Conservation (phyloP, 2,329 filamentous ascomycete genomes). For the Graphilbum fragrans region DNA sequence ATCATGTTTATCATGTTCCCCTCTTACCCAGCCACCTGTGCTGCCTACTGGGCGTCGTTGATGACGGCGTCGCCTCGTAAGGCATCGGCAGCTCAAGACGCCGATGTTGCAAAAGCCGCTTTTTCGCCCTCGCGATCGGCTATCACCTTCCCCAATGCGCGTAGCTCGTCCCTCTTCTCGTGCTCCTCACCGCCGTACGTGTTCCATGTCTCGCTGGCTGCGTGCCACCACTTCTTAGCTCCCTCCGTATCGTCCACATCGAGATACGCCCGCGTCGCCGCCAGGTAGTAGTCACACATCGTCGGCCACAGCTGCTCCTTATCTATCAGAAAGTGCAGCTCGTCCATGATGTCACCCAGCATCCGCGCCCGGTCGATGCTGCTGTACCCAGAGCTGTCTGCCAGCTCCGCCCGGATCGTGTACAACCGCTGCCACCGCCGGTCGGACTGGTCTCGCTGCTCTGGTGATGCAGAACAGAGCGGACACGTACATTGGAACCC, state of each 20-base stretch:
- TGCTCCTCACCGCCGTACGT: conserved; percentile 4
- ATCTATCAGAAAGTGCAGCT: conserved; percentile 11
- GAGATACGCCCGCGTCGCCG: conserved; percentile 12
- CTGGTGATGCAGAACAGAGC: conserved; percentile 10
- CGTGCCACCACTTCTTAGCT: conserved; percentile 7
- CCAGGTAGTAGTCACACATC: conserved; percentile 13
- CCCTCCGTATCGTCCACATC: conserved; percentile 5
- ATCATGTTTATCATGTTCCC: too few relatives aligned
- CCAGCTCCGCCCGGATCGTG: conserved; percentile 10
- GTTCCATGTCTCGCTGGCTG: conserved; percentile 3
- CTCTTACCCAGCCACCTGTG: too few relatives aligned
- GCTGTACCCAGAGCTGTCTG: background rate
- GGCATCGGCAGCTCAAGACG: too few relatives aligned
- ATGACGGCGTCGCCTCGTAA: too few relatives aligned
- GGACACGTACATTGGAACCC: conserved; percentile 14
- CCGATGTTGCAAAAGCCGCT: too few relatives aligned
- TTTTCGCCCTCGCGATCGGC: too few relatives aligned
- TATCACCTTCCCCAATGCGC: too few relatives aligned
- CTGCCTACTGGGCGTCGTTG: too few relatives aligned
- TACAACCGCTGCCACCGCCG: conserved; percentile 11
- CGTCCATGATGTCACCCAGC: conserved; percentile 6
- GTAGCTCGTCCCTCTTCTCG: conserved; percentile 5
- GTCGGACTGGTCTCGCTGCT: conserved; percentile 9
- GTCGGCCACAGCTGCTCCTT: conserved; percentile 12
- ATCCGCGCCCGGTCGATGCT: background rate